Conservation (phyloP, 345 rosid species). For the Populus pruinosa region DNA sequence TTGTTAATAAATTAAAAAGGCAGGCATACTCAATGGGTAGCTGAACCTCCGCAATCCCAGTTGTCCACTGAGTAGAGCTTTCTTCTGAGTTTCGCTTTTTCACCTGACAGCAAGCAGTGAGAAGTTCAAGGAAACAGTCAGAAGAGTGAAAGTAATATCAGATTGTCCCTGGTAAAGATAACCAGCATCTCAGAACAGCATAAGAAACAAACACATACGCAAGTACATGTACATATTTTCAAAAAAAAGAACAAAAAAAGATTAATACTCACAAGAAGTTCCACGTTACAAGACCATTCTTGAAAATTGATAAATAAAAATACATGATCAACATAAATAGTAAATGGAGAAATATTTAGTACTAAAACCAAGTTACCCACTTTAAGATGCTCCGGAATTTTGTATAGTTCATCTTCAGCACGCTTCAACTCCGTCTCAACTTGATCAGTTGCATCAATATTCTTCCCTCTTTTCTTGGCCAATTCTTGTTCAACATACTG, state of each 20-base stretch:
- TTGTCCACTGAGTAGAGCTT: conserved; percentile 99
- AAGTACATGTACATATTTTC: neutral
- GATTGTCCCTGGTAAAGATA: neutral
- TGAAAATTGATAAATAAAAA: neutral
- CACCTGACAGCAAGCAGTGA: conserved; percentile 43
- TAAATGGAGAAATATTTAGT: neutral
- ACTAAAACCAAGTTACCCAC: conserved; percentile 32
- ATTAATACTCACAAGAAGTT: neutral
- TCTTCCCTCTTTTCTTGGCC: conserved; percentile 79
- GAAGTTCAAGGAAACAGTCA: neutral
- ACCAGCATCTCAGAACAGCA: neutral
- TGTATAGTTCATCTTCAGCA: conserved; percentile 87
- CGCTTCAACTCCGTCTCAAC: conserved; percentile 69
- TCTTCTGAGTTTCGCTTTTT: conserved; percentile 85
- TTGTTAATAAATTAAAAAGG: neutral
- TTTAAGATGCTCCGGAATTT: conserved; percentile 92
- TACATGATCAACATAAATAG: neutral
- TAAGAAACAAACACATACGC: neutral
- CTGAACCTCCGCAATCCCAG: conserved; percentile 96
- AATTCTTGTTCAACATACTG: conserved; percentile 86
- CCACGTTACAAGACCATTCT: neutral
- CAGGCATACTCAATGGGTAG: conserved; percentile 81
- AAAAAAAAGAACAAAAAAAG: neutral
- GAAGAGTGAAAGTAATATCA: neutral
- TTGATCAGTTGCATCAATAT: conserved; percentile 41